Evolutionary conservation across 2,329 filamentous ascomycete species (phyloP).

Genomic region (Hypoxylon sp.): DNA sequence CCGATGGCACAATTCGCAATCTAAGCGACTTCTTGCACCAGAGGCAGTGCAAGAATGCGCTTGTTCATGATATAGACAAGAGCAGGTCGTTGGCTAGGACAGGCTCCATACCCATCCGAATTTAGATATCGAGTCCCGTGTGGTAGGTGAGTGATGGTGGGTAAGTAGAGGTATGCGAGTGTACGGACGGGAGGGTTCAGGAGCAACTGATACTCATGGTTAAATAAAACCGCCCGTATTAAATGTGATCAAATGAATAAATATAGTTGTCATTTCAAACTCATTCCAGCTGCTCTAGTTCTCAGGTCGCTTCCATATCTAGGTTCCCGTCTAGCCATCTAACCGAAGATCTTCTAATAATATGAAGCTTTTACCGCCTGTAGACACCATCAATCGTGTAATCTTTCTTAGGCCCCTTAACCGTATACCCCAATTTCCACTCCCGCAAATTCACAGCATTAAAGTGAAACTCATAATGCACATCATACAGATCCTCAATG

Average conservation of each 20-base stretch:
- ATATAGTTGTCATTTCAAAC: constrained; percentile 1
- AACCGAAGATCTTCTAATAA: background rate
- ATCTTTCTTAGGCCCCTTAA: constrained; percentile 81
- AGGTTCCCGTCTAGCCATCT: background rate
- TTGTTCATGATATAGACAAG: constrained; percentile 42
- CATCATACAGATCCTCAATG: constrained; percentile 79
- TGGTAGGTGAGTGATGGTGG: constrained; percentile 4
- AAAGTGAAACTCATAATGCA: constrained; percentile 77
- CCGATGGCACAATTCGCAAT: constrained; percentile 72
- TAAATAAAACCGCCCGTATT: background rate
- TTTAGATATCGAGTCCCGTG: constrained; percentile 45
- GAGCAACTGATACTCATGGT: background rate
- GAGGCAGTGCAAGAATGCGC: constrained; percentile 46
- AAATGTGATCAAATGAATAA: background rate
- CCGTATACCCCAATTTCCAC: constrained; percentile 75
- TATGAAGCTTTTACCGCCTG: constrained; percentile 56
- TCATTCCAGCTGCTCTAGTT: background rate
- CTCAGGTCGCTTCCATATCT: background rate
- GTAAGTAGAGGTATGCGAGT: constrained; percentile 7
- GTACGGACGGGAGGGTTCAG: background rate
- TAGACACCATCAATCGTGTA: constrained; percentile 74
- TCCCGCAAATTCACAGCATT: constrained; percentile 68
- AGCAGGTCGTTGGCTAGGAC: constrained; percentile 37
- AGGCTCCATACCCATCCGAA: constrained; percentile 57
- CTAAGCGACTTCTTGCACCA: constrained; percentile 61